Evolutionary conservation across 176 grass and related monocot species (phyloP).

Genomic region (Typha latifolia): DNA sequence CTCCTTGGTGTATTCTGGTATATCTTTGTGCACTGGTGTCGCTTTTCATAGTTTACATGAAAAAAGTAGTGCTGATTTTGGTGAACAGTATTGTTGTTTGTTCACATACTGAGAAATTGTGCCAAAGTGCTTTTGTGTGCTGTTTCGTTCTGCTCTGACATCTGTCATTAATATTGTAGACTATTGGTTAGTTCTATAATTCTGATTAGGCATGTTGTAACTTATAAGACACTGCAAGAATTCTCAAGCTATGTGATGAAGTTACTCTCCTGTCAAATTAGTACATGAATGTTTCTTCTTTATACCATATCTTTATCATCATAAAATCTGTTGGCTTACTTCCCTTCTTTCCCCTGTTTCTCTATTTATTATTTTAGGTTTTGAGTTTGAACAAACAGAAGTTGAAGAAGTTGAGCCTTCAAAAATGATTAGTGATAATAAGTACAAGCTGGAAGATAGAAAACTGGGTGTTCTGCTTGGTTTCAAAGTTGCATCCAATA

Average conservation of each 20-base stretch:
- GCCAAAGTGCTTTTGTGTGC: not conserved
- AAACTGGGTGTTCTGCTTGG: conserved; percentile 47
- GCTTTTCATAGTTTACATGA: too few species aligned
- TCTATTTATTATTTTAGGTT: conserved; percentile 35
- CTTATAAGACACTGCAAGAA: too few species aligned
- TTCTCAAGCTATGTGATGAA: too few species aligned
- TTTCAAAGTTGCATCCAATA: conserved; percentile 81
- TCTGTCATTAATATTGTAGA: too few species aligned
- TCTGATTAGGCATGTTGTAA: too few species aligned
- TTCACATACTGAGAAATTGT: not conserved
- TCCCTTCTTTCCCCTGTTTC: not conserved
- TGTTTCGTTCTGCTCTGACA: not conserved
- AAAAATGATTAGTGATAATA: conserved; percentile 34
- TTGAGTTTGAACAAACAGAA: conserved; percentile 81
- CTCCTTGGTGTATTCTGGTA: too few species aligned
- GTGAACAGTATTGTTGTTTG: not conserved
- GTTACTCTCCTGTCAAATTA: too few species aligned
- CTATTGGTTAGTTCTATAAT: too few species aligned
- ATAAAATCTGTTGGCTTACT: conserved; percentile 1
- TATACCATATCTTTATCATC: too few species aligned
- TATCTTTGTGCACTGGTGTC: too few species aligned
- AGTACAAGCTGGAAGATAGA: conserved; percentile 56
- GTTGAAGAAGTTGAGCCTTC: conserved; percentile 72
- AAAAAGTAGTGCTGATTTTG: too few species aligned
- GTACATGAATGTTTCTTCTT: too few species aligned